Percentiles rank a stretch among this genome's conserved stretches.
Conservation (phyloP, 768 basidiomycete species). For the Tylopilus balloui region DNA sequence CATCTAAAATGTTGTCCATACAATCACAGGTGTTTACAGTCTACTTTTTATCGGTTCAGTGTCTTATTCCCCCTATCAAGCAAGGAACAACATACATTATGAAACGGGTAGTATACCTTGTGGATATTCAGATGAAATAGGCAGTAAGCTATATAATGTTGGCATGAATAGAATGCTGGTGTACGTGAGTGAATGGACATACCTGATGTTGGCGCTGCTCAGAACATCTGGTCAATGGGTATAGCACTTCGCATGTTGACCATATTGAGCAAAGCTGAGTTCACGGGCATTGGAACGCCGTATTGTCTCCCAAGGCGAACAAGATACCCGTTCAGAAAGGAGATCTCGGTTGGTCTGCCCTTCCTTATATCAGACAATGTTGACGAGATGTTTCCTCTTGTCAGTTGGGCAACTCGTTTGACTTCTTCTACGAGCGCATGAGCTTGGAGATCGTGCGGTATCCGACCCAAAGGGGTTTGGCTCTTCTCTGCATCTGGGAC, state of each 20-base stretch:
- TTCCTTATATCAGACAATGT: slow-evolving; percentile 71
- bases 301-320: slow-evolving; percentile 54
- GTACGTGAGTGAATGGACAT: neutral
- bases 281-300: slow-evolving; percentile 55
- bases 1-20: neutral
- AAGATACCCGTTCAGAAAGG: slow-evolving; percentile 81
- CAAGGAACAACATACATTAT: neutral
- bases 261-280: slow-evolving; percentile 49
- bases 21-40: neutral
- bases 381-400: slow-evolving; percentile 68
- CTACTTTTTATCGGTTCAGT: neutral
- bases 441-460: slow-evolving; percentile 45
- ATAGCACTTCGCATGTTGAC: slow-evolving; percentile 54
- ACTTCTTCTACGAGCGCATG: slow-evolving; percentile 52
- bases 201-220: slow-evolving; percentile 5
- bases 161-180: slow-evolving; percentile 1
- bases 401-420: slow-evolving; percentile 50
- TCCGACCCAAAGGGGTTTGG: slow-evolving; percentile 32
- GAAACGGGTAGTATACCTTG: neutral
- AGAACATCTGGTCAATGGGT: slow-evolving; percentile 46
- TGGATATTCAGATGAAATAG: neutral
- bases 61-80: neutral
- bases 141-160: neutral
- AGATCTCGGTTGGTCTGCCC: slow-evolving; percentile 69
- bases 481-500: slow-evolving; percentile 18